Base-by-base conservation (phyloP, 805 yeast species). In the Komagataella mondaviorum region DNA sequence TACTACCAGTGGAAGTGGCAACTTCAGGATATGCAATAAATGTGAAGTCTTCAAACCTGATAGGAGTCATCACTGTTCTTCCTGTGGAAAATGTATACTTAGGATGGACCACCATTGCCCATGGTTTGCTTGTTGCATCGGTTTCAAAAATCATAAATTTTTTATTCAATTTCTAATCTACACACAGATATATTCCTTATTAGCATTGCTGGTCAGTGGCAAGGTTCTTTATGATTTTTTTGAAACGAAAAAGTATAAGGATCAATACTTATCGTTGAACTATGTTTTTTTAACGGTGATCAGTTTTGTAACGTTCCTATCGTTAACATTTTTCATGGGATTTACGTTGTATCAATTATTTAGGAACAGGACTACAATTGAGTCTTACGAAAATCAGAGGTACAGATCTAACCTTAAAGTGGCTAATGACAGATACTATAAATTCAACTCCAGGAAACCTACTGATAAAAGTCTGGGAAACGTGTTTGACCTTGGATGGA, bases 41-140 rank as follows among this genome's bases (percentile, higher is more conserved):
- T 78, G 83, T 59, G 59, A 66, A 45, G 75, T 69, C 8, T 78
- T 82, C 83, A 78, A 77, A 58, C 83, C 83, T 0, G 83, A 78
- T 59, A 60, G 83, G 53, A 67, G 77, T 51, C 83, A 78, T 57
- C 83, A 78, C 60, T 78, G 83, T 59, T 72, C 80, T 1, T 56
- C 72, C 14, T 75, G 80, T 52, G 65, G 67, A 2, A 62, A 56
- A 51, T 78, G 83, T 60, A 62, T 76, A 2, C 59, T 78, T 45
- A 58, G 69, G 47, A 78, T 78, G 83, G 83, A 78, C 62, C 83
- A 78, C 56, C 81, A 78, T 60, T 78, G 83, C 56, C 97, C 97
- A 0, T 91, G 98, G 98, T 88, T 89, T 64, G 83, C 95, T 1
- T 72, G 80, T 4, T 90, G 97, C 64, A 77, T 91, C 53, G 98